Percentiles rank a stretch among this genome's conserved stretches.
phyloP scores from a whole-genome alignment of 768 basidiomycete genomes.

The Psilocybe cyanescens region DNA sequence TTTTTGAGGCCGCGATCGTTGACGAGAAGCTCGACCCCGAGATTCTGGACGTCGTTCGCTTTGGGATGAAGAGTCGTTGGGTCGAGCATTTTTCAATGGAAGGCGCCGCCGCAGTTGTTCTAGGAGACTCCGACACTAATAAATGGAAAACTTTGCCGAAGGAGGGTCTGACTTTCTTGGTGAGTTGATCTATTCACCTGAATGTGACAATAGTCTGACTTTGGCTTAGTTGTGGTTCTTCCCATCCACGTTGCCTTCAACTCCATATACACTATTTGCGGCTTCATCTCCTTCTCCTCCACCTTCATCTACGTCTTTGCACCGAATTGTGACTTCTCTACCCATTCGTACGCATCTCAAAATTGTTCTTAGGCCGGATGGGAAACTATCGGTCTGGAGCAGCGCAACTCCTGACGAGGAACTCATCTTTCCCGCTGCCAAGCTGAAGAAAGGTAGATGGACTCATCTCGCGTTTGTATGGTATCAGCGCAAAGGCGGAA shows the following conservation, averaged over 20 bases:
- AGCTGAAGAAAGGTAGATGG: constrained; percentile 65
- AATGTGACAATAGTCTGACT: neutral
- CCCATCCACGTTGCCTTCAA: constrained; percentile 43
- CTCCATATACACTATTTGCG: constrained; percentile 41
- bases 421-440: constrained; percentile 42
- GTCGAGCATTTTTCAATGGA: constrained; percentile 78
- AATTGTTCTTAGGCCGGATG: neutral
- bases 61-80: constrained; percentile 78
- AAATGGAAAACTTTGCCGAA: constrained; percentile 52
- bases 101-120: constrained; percentile 51
- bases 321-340: neutral
- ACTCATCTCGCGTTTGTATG: constrained; percentile 72
- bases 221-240: constrained; percentile 52
- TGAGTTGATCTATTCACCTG: constrained; percentile 26
- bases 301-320: neutral
- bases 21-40: constrained; percentile 61
- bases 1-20: constrained; percentile 60
- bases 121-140: constrained; percentile 45
- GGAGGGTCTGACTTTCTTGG: constrained; percentile 78
- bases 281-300: constrained; percentile 14
- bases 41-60: constrained; percentile 70
- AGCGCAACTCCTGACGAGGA: constrained; percentile 23
- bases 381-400: constrained; percentile 38
- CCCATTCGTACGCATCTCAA: neutral
- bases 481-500: constrained; percentile 56